phyloP scores from a whole-genome alignment of 73 alveolate genomes.

The Uronychia setigera region DNA sequence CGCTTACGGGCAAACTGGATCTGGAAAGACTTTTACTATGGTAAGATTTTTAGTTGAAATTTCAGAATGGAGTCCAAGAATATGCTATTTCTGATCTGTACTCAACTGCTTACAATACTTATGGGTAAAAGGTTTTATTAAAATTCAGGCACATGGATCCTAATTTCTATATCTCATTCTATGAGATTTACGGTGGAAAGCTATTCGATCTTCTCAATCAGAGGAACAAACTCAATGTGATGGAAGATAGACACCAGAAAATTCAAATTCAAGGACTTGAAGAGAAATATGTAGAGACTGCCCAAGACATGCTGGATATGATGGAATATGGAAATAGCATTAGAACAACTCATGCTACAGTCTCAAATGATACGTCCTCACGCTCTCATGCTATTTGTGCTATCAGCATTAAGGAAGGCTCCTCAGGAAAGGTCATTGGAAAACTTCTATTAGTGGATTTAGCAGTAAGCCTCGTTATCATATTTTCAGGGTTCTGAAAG shows the following conservation, averaged over 20 bases:
- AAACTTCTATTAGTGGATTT: constrained; percentile 91
- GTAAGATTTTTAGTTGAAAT: constrained; percentile 71
- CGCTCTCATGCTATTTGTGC: constrained; percentile 95
- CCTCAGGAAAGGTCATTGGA: constrained; percentile 70
- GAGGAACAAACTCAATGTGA: constrained; percentile 81
- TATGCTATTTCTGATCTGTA: constrained; percentile 84
- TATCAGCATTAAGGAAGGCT: constrained; percentile 75
- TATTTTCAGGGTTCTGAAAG: constrained; percentile 99
- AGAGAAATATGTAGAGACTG: constrained; percentile 84
- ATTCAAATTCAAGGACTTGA: constrained; percentile 92
- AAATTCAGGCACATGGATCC: constrained; percentile 42
- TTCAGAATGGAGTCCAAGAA: constrained; percentile 86
- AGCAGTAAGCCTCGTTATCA: too few species aligned
- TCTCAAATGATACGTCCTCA: constrained; percentile 92
- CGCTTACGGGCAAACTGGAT: constrained; percentile 99
- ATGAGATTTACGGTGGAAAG: constrained; percentile 97
- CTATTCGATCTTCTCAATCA: constrained; percentile 93
- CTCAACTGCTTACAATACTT: constrained; percentile 40
- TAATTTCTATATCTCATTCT: constrained; percentile 85
- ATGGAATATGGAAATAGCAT: constrained; percentile 94
- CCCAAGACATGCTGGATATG: constrained; percentile 82
- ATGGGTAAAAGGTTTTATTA: neutral
- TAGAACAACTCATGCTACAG: constrained; percentile 94
- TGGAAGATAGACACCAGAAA: constrained; percentile 93
- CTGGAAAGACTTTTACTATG: constrained; percentile 99